Percentiles rank a stretch among this genome's conserved stretches.
These are phyloP conservation scores for Botrytis aclada DNA, from an alignment of 2,329 filamentous ascomycete genomes.

Conservation along the genomic window DNA sequence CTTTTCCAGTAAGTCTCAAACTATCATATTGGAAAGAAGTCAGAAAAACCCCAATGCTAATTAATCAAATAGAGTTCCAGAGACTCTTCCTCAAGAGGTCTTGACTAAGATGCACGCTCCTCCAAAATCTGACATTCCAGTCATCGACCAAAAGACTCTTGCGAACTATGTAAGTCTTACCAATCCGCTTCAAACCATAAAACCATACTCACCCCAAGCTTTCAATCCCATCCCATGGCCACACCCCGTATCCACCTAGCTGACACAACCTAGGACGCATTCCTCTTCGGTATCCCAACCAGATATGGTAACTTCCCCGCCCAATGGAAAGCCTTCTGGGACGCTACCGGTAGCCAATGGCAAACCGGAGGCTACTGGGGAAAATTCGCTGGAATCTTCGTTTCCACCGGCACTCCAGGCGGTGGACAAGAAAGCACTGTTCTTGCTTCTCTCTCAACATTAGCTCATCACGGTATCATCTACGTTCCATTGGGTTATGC, in stretches of 20 bases:
- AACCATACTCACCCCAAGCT: not conserved
- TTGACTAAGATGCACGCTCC: conserved; percentile 89
- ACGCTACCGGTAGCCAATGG: conserved; percentile 87
- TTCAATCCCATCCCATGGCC: not conserved
- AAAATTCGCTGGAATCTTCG: conserved; percentile 89
- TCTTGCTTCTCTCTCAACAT: conserved; percentile 76
- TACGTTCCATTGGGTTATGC: conserved; percentile 95
- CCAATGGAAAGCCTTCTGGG: conserved; percentile 89
- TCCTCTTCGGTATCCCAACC: conserved; percentile 93
- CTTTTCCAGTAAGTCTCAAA: conserved; percentile 52
- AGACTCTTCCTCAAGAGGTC: conserved; percentile 84
- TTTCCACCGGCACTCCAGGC: conserved; percentile 78
- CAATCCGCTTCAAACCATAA: not conserved
- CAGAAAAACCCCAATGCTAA: not conserved
- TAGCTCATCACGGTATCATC: conserved; percentile 91
- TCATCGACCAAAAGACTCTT: conserved; percentile 58
- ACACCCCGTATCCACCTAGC: not conserved
- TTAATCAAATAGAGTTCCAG: conserved; percentile 52
- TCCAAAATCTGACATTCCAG: conserved; percentile 65
- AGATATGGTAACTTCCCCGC: conserved; percentile 96
- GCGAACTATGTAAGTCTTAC: conserved; percentile 52
- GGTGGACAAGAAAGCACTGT: conserved; percentile 93
- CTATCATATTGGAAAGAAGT: not conserved
- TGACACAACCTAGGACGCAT: conserved; percentile 56
- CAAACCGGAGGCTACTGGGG: conserved; percentile 70